Conservation (phyloP, 2,329 filamentous ascomycete species). For the Zymoseptoria ardabiliae region DNA sequence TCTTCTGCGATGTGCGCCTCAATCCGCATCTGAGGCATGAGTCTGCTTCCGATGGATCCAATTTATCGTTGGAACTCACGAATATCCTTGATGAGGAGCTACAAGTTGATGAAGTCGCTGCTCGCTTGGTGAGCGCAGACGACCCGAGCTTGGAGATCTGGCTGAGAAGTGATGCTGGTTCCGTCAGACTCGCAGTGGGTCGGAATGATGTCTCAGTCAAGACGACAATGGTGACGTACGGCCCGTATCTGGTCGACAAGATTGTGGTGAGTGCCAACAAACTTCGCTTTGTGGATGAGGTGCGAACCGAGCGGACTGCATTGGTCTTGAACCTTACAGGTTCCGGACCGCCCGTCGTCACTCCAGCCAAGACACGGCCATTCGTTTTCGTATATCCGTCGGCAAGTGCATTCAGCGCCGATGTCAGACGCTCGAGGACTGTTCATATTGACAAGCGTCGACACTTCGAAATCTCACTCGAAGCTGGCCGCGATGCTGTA, state of each 20-base stretch:
- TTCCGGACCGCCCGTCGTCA: constrained; percentile 23
- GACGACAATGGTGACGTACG: constrained; percentile 55
- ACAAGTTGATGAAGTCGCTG: constrained; percentile 55
- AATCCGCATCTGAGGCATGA: constrained; percentile 63
- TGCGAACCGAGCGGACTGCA: constrained; percentile 34
- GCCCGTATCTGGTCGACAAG: constrained; percentile 67
- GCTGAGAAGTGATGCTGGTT: constrained; percentile 45
- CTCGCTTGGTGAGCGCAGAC: constrained; percentile 54
- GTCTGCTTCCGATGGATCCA: constrained; percentile 66
- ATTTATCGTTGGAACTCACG: constrained; percentile 58
- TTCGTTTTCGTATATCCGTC: constrained; percentile 69
- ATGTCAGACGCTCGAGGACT: constrained; percentile 57
- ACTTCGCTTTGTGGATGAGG: constrained; percentile 58
- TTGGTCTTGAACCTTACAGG: constrained; percentile 43
- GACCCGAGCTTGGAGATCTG: constrained; percentile 60
- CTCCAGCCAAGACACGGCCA: constrained; percentile 16
- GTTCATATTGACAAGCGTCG: constrained; percentile 76
- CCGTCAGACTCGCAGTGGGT: constrained; percentile 49
- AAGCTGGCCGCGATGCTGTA: constrained; percentile 66
- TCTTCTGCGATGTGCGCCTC: constrained; percentile 65
- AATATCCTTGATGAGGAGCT: constrained; percentile 68
- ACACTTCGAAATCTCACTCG: constrained; percentile 65
- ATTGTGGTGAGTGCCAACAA: constrained; percentile 59
- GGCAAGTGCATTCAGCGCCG: constrained; percentile 59
- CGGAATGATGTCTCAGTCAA: constrained; percentile 46